phyloP scores from a whole-genome alignment of 2,329 filamentous ascomycete genomes.

The Apiospora rasikravindrae region DNA sequence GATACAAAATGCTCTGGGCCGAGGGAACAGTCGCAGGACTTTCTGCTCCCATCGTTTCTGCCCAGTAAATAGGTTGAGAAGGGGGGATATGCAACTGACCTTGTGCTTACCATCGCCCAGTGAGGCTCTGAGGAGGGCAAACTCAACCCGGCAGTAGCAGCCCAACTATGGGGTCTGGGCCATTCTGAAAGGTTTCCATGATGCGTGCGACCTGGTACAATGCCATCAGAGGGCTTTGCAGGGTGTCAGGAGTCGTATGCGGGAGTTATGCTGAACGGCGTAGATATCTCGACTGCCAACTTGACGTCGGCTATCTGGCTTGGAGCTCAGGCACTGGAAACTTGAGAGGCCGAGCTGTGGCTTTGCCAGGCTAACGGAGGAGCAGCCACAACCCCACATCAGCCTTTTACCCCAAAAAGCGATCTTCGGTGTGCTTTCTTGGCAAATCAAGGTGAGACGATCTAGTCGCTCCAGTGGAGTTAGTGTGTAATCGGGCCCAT shows the following conservation, averaged over 20 bases:
- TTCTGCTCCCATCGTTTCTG: slow-evolving; percentile 3
- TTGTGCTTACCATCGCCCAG: slow-evolving; percentile 19
- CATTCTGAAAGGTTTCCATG: not conserved
- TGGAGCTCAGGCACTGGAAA: slow-evolving; percentile 9
- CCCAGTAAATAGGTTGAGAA: not conserved
- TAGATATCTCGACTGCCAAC: slow-evolving; percentile 1
- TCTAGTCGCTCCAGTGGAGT: not conserved
- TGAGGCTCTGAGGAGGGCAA: slow-evolving; percentile 11
- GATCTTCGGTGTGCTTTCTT: slow-evolving; percentile 4
- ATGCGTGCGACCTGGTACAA: not conserved
- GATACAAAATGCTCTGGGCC: not conserved
- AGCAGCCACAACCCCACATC: slow-evolving; percentile 11
- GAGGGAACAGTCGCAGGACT: not conserved
- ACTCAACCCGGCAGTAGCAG: slow-evolving; percentile 19
- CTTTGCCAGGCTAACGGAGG: not conserved
- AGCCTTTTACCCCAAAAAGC: not conserved
- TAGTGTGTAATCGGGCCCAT: not conserved
- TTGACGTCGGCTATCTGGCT: slow-evolving; percentile 10
- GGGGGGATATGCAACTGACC: slow-evolving; percentile 17
- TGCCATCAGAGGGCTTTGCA: not conserved
- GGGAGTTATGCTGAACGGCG: slow-evolving; percentile 3
- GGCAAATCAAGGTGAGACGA: not conserved
- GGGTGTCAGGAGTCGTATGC: not conserved
- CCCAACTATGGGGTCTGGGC: slow-evolving; percentile 14
- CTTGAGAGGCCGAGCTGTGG: slow-evolving; percentile 2